phyloP scores from a whole-genome alignment of 1,139 yeast genomes.

The Yamadazyma diddensiae region DNA sequence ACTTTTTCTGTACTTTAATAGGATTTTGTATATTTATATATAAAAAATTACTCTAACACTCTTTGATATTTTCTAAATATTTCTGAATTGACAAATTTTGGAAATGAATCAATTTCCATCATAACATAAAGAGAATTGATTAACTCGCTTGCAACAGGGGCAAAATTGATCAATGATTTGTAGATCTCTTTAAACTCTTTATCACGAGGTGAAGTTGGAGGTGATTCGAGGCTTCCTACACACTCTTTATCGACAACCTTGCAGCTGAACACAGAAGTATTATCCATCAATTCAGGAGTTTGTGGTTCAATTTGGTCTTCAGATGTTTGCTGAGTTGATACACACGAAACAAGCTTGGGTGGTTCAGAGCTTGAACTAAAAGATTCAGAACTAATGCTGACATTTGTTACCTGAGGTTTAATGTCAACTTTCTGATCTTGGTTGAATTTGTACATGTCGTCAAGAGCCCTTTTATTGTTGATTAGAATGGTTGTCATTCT shows the following conservation, averaged over 20 bases:
- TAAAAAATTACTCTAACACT: slow-evolving; percentile 6
- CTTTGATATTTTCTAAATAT: slow-evolving; percentile 13
- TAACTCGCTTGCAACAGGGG: slow-evolving; percentile 36
- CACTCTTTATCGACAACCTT: neutral
- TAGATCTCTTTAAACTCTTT: slow-evolving; percentile 66
- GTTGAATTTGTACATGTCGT: slow-evolving; percentile 3
- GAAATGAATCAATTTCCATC: slow-evolving; percentile 74
- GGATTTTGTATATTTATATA: slow-evolving; percentile 3
- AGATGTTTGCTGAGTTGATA: too few relatives aligned
- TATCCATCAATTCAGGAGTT: slow-evolving; percentile 1
- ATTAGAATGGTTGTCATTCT: slow-evolving; percentile 46
- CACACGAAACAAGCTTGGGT: neutral
- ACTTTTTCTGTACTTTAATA: slow-evolving; percentile 3
- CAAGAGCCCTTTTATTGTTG: slow-evolving; percentile 10
- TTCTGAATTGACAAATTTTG: slow-evolving; percentile 54
- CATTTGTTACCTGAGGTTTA: too few relatives aligned
- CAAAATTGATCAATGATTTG: slow-evolving; percentile 46
- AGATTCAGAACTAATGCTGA: neutral
- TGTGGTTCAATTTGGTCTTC: neutral
- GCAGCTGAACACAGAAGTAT: slow-evolving; percentile 6
- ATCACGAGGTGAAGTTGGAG: slow-evolving; percentile 9
- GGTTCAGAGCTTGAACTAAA: neutral
- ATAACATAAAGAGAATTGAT: slow-evolving; percentile 41
- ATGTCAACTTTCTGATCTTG: neutral
- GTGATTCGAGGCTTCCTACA: neutral